Evolutionary conservation across 371 early-diverging fungal species (phyloP).

Genomic region (Rhizomucor miehei): DNA sequence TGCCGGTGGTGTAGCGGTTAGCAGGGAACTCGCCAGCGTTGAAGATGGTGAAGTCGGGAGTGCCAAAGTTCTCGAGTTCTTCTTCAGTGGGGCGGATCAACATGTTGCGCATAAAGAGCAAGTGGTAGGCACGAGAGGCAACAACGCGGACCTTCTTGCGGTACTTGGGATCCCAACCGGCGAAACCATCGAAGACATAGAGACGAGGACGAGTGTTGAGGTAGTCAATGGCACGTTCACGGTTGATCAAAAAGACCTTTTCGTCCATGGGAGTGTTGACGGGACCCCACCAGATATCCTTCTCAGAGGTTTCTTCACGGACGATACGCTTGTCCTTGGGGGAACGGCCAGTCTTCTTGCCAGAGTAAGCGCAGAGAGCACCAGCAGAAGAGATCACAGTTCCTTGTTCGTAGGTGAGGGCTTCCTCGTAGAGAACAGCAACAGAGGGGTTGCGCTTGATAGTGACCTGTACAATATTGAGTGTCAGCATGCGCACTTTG

Average conservation of each 20-base stretch:
- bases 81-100: conserved; percentile 91
- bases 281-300: conserved; percentile 98
- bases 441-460: conserved; percentile 72
- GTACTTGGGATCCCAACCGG: conserved; percentile 96
- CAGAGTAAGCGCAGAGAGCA: conserved; percentile 89
- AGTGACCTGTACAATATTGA: conserved; percentile 35
- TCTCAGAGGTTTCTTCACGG: conserved; percentile 75
- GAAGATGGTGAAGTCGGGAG: conserved; percentile 96
- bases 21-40: conserved; percentile 97
- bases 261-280: conserved; percentile 91
- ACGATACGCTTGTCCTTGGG: conserved; percentile 96
- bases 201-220: conserved; percentile 91
- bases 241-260: conserved; percentile 89
- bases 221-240: conserved; percentile 95
- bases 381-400: conserved; percentile 88
- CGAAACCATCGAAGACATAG: conserved; percentile 94
- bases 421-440: conserved; percentile 92
- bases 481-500: too few species aligned
- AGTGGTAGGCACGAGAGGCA: conserved; percentile 95
- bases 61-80: conserved; percentile 86
- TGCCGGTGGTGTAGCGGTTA: conserved; percentile 93
- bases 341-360: conserved; percentile 87
- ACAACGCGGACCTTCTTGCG: conserved; percentile 94
- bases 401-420: conserved; percentile 83
- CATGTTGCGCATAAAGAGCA: conserved; percentile 97